phyloP scores from a whole-genome alignment of 179 eudicot species.

The Actinidia arguta region DNA sequence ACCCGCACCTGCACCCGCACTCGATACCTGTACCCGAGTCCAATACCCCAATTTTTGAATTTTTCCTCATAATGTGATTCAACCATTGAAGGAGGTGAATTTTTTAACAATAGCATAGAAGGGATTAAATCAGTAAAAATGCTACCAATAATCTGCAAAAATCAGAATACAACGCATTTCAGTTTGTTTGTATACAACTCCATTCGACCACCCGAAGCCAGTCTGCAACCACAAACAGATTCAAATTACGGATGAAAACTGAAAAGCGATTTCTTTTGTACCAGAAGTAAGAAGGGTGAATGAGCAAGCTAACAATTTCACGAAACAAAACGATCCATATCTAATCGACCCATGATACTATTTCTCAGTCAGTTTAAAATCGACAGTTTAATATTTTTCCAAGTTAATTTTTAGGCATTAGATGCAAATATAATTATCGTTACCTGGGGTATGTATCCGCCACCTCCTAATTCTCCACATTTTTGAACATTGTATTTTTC shows the following conservation, averaged over 20 bases:
- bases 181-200: too few relatives aligned
- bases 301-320: too few relatives aligned
- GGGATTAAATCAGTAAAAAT: too few relatives aligned
- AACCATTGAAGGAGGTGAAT: too few relatives aligned
- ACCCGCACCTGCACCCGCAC: too few relatives aligned
- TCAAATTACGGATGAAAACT: neutral
- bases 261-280: slow-evolving; percentile 2
- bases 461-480: slow-evolving; percentile 87
- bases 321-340: neutral
- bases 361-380: neutral
- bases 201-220: slow-evolving; percentile 95
- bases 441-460: slow-evolving; percentile 95
- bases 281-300: too few relatives aligned
- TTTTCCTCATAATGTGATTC: too few relatives aligned
- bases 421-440: neutral
- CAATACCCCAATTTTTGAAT: too few relatives aligned
- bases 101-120: too few relatives aligned
- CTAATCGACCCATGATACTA: neutral
- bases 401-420: neutral
- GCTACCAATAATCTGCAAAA: too few relatives aligned
- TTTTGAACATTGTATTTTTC: slow-evolving; percentile 82
- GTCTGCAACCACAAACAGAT: slow-evolving; percentile 51
- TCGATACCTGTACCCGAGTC: too few relatives aligned
- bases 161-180: too few relatives aligned
- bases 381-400: neutral